Base-by-base conservation (phyloP, 768 basidiomycete species). In the Mycena epipterygia region DNA sequence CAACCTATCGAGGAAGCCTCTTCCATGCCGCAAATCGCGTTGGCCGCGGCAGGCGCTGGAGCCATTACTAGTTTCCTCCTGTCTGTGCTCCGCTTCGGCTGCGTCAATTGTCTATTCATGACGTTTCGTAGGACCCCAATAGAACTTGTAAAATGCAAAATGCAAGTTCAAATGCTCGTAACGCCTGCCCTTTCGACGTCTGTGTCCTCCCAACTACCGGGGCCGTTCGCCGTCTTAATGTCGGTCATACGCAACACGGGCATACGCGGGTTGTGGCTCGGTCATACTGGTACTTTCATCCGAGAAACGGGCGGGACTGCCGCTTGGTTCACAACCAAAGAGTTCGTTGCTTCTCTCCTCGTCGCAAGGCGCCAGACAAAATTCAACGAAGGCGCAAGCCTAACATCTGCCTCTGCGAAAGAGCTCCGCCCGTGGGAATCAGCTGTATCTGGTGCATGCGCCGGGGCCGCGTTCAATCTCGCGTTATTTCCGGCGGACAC, bases 401-500 rank as follows among this genome's bases (percentile, higher is more conserved):
- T 73, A 25, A 65, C 70, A 6, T 73, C 72, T 32, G 35, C 62
- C 14, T 58, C 53, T 29, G 67, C 62, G 67, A 75, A 68, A 41
- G 79, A 80, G n/a, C 82, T 85, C 48, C 83, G 84, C 17, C 85
- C 90, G 21, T 93, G 90, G 89, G 93, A 97, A 81, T 91, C 93
- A 14, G 94, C 94, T 33, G 65, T 92, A 1, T 88, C 93, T 0
- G 96, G 95, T 19, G 94, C 95, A 25, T 84, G 88, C 64, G 93
- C 95, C 4, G 96, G 95, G 5, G 90, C 91, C 2, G 84, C 88
- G 59, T 96, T 93, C 84, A 94, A 93, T 72, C 82, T 96, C 68
- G 89, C 90, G 29, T 84, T 97, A 41, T 98, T 96, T 85, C 96
- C 96, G 1, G 95, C 94, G 6, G 96, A 97, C 81, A 92, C 92